A percentile compares a stretch with the other conserved stretches of the same genome.
These are phyloP conservation scores for Blastocystis sp. DNA, from an alignment of 352 stramenopile genomes.

Conservation along the genomic window DNA sequence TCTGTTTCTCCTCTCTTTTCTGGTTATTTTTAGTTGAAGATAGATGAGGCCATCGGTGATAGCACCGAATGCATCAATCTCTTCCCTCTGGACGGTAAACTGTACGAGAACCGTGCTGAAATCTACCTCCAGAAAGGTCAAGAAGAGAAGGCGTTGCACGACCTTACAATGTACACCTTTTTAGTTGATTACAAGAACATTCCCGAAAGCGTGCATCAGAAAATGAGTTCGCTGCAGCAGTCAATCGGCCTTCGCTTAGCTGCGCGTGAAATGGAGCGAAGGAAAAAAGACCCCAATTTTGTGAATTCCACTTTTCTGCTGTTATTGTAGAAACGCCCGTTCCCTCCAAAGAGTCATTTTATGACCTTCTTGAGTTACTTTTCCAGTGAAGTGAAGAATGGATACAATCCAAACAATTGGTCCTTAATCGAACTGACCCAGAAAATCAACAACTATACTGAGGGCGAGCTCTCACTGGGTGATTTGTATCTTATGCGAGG, in stretches of 20 bases:
- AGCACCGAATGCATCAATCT: neutral
- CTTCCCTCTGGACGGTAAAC: neutral
- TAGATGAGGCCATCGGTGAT: neutral
- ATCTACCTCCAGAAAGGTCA: neutral
- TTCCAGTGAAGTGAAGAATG: neutral
- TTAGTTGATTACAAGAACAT: neutral
- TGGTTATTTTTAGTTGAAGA: neutral
- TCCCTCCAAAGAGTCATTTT: neutral
- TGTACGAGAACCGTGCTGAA: neutral
- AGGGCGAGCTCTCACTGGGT: neutral
- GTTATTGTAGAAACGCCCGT: neutral
- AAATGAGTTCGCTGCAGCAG: neutral
- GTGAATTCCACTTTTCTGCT: neutral
- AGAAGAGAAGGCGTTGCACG: slow-evolving; percentile 30
- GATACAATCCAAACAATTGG: neutral
- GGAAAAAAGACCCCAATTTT: neutral
- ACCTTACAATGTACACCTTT: neutral
- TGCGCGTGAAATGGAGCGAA: neutral
- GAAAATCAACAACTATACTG: neutral
- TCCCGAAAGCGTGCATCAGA: neutral
- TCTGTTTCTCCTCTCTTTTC: neutral
- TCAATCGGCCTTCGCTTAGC: neutral
- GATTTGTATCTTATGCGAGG: slow-evolving; percentile 40
- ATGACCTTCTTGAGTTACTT: neutral
- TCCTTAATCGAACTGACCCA: neutral